phyloP scores from a whole-genome alignment of 768 basidiomycete genomes.

The Polyporus arcularius region DNA sequence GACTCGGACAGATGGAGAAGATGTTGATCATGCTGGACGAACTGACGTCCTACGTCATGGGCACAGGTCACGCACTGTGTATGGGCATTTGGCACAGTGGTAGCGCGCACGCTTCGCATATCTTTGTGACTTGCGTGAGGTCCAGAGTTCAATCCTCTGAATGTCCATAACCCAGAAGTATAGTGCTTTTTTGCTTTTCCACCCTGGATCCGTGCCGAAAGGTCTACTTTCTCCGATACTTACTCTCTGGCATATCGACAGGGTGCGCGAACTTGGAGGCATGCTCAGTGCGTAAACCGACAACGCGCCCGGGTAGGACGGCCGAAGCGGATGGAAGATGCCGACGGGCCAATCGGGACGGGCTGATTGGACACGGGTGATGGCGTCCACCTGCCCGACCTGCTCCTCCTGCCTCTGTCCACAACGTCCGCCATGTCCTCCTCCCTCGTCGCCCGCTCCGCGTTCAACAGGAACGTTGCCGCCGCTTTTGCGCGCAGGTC shows the following conservation, averaged over 20 bases:
- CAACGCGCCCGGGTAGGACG: conserved; percentile 1
- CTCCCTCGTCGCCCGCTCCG: conserved; percentile 49
- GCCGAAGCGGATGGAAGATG: conserved; percentile 14
- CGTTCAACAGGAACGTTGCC: conserved; percentile 45
- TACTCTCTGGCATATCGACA: too few species aligned
- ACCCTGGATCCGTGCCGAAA: too few species aligned
- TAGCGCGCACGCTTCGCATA: conserved; percentile 39
- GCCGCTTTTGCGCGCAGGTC: conserved; percentile 40
- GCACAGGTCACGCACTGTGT: too few species aligned
- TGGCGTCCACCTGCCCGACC: conserved; percentile 3
- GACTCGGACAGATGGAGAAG: too few species aligned
- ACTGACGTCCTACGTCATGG: too few species aligned
- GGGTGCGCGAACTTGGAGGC: background rate
- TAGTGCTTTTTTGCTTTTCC: too few species aligned
- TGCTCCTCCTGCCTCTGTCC: conserved; percentile 9
- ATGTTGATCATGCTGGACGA: too few species aligned
- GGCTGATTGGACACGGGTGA: conserved; percentile 11
- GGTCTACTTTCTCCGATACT: too few species aligned
- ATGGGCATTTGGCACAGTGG: conserved; percentile 38
- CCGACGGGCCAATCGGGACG: conserved; percentile 19
- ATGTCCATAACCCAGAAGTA: conserved; percentile 19
- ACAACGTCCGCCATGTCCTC: conserved; percentile 47
- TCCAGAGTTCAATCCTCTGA: conserved; percentile 35
- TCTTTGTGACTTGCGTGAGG: conserved; percentile 26
- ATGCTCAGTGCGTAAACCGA: too few species aligned